These are phyloP conservation scores for Leccinellum rugosiceps DNA, from an alignment of 768 basidiomycete genomes.

Conservation along the genomic window DNA sequence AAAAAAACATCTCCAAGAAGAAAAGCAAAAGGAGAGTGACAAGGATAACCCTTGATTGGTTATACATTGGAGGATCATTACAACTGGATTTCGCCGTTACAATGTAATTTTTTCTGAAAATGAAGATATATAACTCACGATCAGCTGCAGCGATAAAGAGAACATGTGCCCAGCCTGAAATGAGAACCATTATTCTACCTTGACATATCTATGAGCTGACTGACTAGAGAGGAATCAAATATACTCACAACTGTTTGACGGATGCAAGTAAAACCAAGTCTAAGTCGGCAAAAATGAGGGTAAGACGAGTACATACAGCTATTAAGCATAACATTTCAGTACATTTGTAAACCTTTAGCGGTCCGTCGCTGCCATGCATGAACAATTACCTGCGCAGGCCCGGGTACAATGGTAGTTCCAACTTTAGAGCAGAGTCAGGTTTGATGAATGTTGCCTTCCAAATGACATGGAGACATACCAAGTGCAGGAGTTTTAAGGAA, in stretches of 20 bases:
- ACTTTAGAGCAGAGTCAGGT: neutral
- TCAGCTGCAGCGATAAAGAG: constrained; percentile 5
- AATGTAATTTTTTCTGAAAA: neutral
- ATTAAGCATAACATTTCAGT: neutral
- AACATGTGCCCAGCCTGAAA: neutral
- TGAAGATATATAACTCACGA: neutral
- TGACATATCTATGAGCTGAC: neutral
- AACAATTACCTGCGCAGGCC: constrained; percentile 1
- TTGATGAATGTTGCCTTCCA: neutral
- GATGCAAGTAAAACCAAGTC: neutral
- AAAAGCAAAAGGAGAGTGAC: neutral
- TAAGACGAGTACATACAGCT: neutral
- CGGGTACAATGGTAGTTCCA: constrained; percentile 1
- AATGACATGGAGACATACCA: neutral
- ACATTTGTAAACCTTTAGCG: too few species aligned
- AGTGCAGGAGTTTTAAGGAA: neutral
- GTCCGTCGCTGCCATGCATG: neutral
- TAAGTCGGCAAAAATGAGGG: neutral
- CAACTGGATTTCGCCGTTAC: neutral
- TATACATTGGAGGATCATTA: constrained; percentile 4
- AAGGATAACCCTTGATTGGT: neutral
- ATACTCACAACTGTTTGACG: constrained; percentile 1
- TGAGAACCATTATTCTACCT: neutral
- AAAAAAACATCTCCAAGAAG: neutral
- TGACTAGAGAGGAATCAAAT: neutral